Conservation (phyloP, 306 rosid genomes). For the Trifolium repens region DNA sequence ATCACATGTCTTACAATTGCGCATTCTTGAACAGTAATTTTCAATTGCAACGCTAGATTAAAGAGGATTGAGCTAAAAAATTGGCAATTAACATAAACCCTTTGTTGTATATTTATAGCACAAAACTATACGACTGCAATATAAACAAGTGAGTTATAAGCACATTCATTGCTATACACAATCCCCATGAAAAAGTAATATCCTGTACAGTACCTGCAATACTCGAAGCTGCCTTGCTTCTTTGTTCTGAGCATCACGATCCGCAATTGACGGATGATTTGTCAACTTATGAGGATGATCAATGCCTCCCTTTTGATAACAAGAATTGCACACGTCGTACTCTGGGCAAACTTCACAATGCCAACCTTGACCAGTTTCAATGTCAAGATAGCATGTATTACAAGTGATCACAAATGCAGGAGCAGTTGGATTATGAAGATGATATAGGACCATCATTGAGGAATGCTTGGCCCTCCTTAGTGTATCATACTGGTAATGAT, state of each 20-base stretch:
- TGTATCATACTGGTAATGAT: constrained; percentile 97
- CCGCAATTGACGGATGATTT: constrained; percentile 90
- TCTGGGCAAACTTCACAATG: constrained; percentile 96
- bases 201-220: constrained; percentile 60
- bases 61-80: background rate
- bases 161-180: background rate
- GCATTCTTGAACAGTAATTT: constrained; percentile 1
- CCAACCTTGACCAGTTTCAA: constrained; percentile 99
- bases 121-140: background rate
- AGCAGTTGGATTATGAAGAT: constrained; percentile 99
- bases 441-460: constrained; percentile 98
- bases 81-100: background rate
- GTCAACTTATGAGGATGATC: constrained; percentile 96
- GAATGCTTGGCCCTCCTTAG: constrained; percentile 98
- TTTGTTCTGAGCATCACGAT: constrained; percentile 96
- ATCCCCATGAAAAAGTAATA: constrained; percentile 9
- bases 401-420: constrained; percentile 89
- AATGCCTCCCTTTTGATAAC: constrained; percentile 85
- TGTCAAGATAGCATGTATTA: constrained; percentile 79
- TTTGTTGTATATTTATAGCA: constrained; percentile 17
- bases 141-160: background rate
- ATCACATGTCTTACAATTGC: background rate
- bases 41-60: background rate
- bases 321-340: constrained; percentile 88
- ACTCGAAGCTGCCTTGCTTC: constrained; percentile 95